phyloP scores from a whole-genome alignment of 768 basidiomycete genomes.

The Suillus subalutaceus region DNA sequence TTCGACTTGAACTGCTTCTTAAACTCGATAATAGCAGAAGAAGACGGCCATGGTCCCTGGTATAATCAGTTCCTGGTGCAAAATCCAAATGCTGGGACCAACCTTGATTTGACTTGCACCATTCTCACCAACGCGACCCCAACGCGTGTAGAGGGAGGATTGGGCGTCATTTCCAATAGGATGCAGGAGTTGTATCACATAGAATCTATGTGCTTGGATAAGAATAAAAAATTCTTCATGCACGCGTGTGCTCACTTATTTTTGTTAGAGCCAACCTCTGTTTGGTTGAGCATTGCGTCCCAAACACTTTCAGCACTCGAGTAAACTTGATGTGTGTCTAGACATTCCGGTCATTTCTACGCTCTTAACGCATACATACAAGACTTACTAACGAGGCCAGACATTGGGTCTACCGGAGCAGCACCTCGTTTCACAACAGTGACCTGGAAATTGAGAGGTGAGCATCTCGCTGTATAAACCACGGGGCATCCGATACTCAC shows the following conservation, averaged over 20 bases:
- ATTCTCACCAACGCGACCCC: constrained; percentile 65
- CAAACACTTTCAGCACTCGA: constrained; percentile 44
- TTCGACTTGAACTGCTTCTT: constrained; percentile 65
- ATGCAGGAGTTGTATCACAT: constrained; percentile 60
- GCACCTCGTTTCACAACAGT: constrained; percentile 55
- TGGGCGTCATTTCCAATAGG: constrained; percentile 41
- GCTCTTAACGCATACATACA: constrained; percentile 1
- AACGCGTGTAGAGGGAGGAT: constrained; percentile 52
- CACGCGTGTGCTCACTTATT: constrained; percentile 47
- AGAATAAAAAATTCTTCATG: neutral
- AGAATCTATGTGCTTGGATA: constrained; percentile 43
- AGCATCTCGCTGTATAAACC: neutral
- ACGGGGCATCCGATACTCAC: constrained; percentile 26
- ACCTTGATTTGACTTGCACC: constrained; percentile 56
- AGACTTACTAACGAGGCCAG: constrained; percentile 48
- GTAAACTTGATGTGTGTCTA: constrained; percentile 58
- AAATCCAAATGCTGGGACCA: neutral
- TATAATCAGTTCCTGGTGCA: constrained; percentile 1
- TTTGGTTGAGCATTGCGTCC: constrained; percentile 69
- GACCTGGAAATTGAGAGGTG: constrained; percentile 36
- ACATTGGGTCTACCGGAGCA: constrained; percentile 56
- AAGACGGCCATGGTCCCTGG: constrained; percentile 50
- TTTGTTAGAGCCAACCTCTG: constrained; percentile 47
- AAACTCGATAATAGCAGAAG: constrained; percentile 50
- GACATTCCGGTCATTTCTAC: neutral